These are phyloP conservation scores for Bondarzewia mesenterica DNA, from an alignment of 1,284 basidiomycete genomes.

Conservation along the genomic window DNA sequence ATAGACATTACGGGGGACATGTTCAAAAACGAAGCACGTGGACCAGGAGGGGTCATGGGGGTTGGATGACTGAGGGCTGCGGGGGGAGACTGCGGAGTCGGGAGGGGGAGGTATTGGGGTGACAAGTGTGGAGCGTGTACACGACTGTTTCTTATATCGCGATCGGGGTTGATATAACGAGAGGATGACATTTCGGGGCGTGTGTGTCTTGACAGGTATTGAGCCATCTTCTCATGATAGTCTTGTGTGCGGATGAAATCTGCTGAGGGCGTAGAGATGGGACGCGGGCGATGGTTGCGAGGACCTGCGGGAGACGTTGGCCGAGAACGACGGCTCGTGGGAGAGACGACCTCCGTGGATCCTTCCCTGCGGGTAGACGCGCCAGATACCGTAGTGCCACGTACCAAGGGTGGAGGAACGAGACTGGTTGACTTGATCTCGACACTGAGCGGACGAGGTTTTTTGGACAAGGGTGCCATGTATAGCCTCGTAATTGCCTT, in stretches of 20 bases:
- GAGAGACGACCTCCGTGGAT: neutral
- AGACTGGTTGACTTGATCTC: constrained; percentile 7
- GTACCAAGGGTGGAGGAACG: constrained; percentile 9
- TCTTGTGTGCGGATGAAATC: neutral
- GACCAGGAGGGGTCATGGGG: neutral
- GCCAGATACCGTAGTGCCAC: constrained; percentile 3
- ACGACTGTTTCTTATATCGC: neutral
- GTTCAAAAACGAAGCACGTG: constrained; percentile 1
- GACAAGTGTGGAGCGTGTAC: too few relatives aligned
- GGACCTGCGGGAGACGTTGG: constrained; percentile 43
- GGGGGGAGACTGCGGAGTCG: neutral
- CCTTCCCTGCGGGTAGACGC: constrained; percentile 2
- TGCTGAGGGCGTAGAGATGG: constrained; percentile 21
- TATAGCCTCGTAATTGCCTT: constrained; percentile 40
- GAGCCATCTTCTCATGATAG: neutral
- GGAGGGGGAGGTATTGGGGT: neutral
- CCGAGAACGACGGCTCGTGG: constrained; percentile 27
- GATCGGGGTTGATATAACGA: neutral
- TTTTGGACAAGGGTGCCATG: constrained; percentile 27
- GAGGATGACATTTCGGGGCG: neutral
- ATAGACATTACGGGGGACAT: constrained; percentile 1
- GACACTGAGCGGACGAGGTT: constrained; percentile 12
- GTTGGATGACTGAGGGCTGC: neutral
- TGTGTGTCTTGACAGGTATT: neutral
- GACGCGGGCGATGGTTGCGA: constrained; percentile 27